Percentiles rank a stretch among this genome's conserved stretches.
These are phyloP conservation scores for Chamaenerion angustifolium DNA, from an alignment of 345 rosid genomes.

Conservation along the genomic window DNA sequence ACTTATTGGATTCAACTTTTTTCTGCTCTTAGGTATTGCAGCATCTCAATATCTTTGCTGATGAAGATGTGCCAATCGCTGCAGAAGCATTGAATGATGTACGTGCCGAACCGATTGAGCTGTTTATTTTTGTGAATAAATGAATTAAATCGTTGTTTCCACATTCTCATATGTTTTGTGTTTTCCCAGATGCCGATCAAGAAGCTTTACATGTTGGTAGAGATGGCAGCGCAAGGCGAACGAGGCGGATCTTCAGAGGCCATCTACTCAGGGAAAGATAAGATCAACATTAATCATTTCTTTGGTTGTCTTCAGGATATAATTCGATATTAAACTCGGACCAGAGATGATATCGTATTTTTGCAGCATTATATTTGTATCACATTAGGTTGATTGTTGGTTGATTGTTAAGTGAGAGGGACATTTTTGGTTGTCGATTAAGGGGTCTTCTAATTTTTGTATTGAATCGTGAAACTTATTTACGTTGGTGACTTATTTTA, in stretches of 20 bases:
- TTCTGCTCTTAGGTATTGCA: constrained; percentile 35
- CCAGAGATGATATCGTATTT: too few relatives aligned
- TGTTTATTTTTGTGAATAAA: too few relatives aligned
- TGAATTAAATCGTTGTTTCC: too few relatives aligned
- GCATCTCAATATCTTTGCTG: constrained; percentile 66
- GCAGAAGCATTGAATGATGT: constrained; percentile 88
- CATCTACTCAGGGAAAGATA: constrained; percentile 51
- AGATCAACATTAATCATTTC: constrained; percentile 61
- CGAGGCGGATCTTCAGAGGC: constrained; percentile 68
- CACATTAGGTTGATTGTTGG: too few relatives aligned
- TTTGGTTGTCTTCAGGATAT: constrained; percentile 72
- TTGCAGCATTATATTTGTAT: too few relatives aligned
- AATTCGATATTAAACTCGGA: constrained; percentile 25
- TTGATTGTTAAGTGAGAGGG: too few relatives aligned
- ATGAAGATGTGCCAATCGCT: constrained; percentile 51
- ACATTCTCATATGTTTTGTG: not conserved
- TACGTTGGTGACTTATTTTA: too few relatives aligned
- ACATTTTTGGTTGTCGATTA: too few relatives aligned
- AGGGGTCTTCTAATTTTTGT: too few relatives aligned
- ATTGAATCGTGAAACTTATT: too few relatives aligned
- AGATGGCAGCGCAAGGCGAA: constrained; percentile 97
- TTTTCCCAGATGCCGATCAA: constrained; percentile 43
- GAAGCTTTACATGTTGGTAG: constrained; percentile 75
- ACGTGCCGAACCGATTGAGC: constrained; percentile 1
- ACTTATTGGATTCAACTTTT: not conserved